Evolutionary conservation across 192 early-diverging fungal genomes (phyloP), one percentile per base, ranked within the genome.

Genomic region (Coemansia sp.): DNA sequence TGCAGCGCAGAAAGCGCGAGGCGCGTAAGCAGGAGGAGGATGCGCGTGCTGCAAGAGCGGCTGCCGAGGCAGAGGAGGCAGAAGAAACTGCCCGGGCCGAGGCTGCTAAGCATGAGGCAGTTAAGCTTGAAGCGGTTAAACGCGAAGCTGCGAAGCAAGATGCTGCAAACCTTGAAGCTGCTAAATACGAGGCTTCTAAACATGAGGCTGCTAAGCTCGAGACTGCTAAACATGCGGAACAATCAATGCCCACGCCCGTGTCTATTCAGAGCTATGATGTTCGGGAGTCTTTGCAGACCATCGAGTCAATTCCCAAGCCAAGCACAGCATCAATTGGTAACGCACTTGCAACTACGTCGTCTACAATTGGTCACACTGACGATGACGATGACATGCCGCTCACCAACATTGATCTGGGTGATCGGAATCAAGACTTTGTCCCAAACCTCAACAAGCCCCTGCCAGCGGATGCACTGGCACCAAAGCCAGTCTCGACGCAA

Each of bases 1-100:
- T 74, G n/a, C 77, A 80, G 68, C 64, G 72, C 40, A 64, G 72
- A 3, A 80, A 74, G 68, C 77, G 61, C 36, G 77, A 71, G 42
- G 67, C 71, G 10, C 57, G 38, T 25, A 64, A 79, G 28, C 65
- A 64, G 48, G 68, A 70, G 38, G 67, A 74, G 52, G 58, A 46
- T 3, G 61, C 50, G 15, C 51, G 20, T 9, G 68, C 68, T 3
- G 56, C 60, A 11, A 31, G 56, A 21, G 61, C 56, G 7, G 68
- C 68, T 42, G 60, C 51, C 4, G 60, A 56, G 5, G 66, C 66
- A 12, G 59, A 51, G 0, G 52, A 53, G 2, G 51, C 53, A 12
- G 49, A 36, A 7, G 55, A 57, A 20, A 20, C 8, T 4, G 55
- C 55, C 8, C n/a, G 36, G 28, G 14, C 25, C 11, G 52, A 54